These are phyloP conservation scores for Fraxinus ornus DNA, from an alignment of 305 asterid genomes.

Conservation along the genomic window DNA sequence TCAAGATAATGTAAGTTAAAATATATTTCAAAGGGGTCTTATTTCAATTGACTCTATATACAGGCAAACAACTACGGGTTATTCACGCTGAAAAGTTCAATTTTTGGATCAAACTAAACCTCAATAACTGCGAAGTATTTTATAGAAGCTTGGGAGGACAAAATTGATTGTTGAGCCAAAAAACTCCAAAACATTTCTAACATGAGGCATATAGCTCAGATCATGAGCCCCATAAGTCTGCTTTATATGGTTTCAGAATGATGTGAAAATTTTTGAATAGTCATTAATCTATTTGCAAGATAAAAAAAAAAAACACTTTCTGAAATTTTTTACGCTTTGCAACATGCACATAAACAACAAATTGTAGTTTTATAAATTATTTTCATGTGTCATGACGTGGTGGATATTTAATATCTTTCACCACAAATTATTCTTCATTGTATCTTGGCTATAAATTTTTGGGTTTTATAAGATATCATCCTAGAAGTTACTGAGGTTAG, in stretches of 20 bases:
- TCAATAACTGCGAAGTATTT: background rate
- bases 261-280: background rate
- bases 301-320: background rate
- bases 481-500: background rate
- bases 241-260: background rate
- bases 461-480: background rate
- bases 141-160: background rate
- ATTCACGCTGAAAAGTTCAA: background rate
- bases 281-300: background rate
- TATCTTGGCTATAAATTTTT: background rate
- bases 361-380: background rate
- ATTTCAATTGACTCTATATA: background rate
- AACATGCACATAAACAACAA: background rate
- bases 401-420: background rate
- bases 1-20: slow-evolving; percentile 51
- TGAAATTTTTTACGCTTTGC: background rate
- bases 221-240: background rate
- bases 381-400: background rate
- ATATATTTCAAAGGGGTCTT: background rate
- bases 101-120: background rate
- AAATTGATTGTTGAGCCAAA: background rate
- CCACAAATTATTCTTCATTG: background rate
- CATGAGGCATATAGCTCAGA: background rate
- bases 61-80: background rate
- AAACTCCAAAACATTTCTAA: background rate